Percentiles rank a stretch among this genome's conserved stretches.
phyloP scores from a whole-genome alignment of 371 early-diverging fungal species.

The Paraphysoderma sedebokerense region DNA sequence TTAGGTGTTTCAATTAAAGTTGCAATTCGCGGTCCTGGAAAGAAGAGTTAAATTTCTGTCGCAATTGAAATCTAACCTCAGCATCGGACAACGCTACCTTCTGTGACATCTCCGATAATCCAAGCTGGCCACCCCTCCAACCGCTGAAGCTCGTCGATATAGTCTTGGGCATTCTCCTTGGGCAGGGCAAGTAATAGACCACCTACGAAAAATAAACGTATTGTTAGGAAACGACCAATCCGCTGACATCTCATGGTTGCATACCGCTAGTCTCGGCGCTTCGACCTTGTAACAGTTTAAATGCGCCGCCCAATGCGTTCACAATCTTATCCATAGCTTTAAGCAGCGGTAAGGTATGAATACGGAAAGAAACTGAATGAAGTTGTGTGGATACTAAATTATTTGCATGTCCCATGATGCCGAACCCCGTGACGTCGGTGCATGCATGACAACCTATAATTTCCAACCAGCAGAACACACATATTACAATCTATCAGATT shows the following conservation, averaged over 20 bases:
- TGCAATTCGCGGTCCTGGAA: no score
- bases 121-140: slow-evolving; percentile 13
- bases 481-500: no score
- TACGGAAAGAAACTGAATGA: slow-evolving; percentile 5
- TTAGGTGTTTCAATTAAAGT: no score
- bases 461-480: no score
- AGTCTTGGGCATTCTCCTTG: slow-evolving; percentile 7
- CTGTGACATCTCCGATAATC: slow-evolving; percentile 9
- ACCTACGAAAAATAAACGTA: no score
- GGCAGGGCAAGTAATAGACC: slow-evolving; percentile 9
- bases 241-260: no score
- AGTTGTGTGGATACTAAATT: slow-evolving; percentile 10
- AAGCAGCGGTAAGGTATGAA: slow-evolving; percentile 12
- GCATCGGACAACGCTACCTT: slow-evolving; percentile 8
- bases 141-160: slow-evolving; percentile 5
- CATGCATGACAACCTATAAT: slow-evolving; percentile 8
- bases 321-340: slow-evolving; percentile 4
- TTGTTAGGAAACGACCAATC: no score
- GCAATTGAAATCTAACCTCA: no score
- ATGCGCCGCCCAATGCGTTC: slow-evolving; percentile 3
- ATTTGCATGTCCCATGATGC: slow-evolving; percentile 13
- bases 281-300: slow-evolving; percentile 3
- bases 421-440: slow-evolving; percentile 16
- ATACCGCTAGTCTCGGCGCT: slow-evolving; percentile 13
- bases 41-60: no score